These are phyloP conservation scores for Trichoderma lentiforme DNA, from an alignment of 2,329 filamentous ascomycete species.

Conservation along the genomic window DNA sequence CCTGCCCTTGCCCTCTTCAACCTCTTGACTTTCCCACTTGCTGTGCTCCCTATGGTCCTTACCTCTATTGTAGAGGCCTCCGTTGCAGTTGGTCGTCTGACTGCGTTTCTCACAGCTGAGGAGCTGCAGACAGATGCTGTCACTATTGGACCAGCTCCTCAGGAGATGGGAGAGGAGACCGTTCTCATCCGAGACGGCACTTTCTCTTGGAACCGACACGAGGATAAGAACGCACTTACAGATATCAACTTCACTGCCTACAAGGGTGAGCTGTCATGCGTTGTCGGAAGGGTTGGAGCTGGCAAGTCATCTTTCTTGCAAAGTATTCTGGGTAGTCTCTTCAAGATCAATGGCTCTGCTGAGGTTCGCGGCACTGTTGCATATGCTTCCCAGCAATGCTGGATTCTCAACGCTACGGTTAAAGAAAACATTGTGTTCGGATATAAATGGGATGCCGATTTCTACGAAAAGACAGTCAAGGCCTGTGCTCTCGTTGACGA, in stretches of 20 bases:
- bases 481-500: conserved; percentile 90
- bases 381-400: conserved; percentile 88
- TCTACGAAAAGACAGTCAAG: conserved; percentile 89
- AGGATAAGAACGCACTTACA: conserved; percentile 66
- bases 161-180: conserved; percentile 78
- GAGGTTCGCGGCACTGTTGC: conserved; percentile 77
- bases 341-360: conserved; percentile 82
- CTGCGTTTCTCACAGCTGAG: conserved; percentile 79
- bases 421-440: conserved; percentile 97
- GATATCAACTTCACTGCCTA: conserved; percentile 85
- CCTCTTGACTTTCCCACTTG: conserved; percentile 88
- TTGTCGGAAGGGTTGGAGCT: conserved; percentile 90
- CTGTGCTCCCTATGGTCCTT: conserved; percentile 96
- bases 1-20: conserved; percentile 88
- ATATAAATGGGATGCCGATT: conserved; percentile 86
- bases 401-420: conserved; percentile 98
- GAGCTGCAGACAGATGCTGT: conserved; percentile 88
- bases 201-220: conserved; percentile 92
- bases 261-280: conserved; percentile 89
- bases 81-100: conserved; percentile 86
- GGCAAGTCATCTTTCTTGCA: conserved; percentile 94
- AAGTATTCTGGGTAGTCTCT: conserved; percentile 84
- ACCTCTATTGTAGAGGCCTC: conserved; percentile 92
- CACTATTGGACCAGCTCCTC: conserved; percentile 62
- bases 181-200: conserved; percentile 78